Evolutionary conservation across 257 asterid species (phyloP), one percentile per base, ranked within the genome.

Genomic region (Dorcoceras hygrometricum): DNA sequence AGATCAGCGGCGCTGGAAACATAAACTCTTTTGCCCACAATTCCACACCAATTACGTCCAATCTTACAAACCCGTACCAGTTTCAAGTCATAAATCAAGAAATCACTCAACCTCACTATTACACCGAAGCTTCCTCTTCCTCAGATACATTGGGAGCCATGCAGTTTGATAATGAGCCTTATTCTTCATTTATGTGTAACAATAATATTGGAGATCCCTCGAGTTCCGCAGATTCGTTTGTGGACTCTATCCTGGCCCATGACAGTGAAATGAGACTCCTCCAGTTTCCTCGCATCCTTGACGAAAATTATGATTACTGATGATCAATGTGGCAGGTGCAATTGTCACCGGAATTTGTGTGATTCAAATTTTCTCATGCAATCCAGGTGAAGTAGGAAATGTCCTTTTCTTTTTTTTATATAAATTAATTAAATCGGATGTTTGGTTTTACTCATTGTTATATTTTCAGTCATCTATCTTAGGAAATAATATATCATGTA

Each of bases 231-330:
- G 92, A 81, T 71, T 86, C 89, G 2, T 90, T 94, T 43, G 95
- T 94, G 76, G 93, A 90, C 10, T 80, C 80, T 5, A 86, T 94
- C 57, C 71, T 92, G 84, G 96, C 96, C 64, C 85, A 77, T 63
- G 96, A 91, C 65, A 73, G 67, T 29, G 84, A 89, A 72, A 89
- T 87, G 89, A 72, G 78, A 65, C 78, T 78, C 65, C 78, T 78
- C 65, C 89, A 78, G 66, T 89, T 87, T 82, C 93, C 96, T 63
- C 67, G 69, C 31, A 61, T 87, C 72, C 76, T 82, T 48, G 83
- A 74, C 69, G 95, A 76, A 18, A 79, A 63, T 59, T 80, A 70
- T 46, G 86, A 81, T 60, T 84, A 79, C 57, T 87, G 77, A 82
- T 53, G 26, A 57, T 28, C 23, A 26, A 6, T 43, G 23, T 24